Evolutionary conservation across 371 early-diverging fungal genomes (phyloP).

Genomic region (Mucor indicus): DNA sequence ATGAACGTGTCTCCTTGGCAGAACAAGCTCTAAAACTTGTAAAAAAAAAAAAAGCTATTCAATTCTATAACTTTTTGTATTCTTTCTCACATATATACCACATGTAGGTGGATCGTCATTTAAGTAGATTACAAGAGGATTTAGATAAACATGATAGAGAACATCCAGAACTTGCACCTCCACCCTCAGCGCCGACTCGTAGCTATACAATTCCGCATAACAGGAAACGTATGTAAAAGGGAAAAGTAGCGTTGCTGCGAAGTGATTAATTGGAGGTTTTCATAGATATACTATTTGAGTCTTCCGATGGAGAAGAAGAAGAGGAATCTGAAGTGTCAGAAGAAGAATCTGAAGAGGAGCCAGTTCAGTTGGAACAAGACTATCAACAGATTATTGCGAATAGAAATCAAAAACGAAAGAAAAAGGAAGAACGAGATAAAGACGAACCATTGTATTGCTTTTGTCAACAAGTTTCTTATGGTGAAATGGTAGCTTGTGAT

Average conservation of each 20-base stretch:
- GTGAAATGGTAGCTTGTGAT: conserved; percentile 97
- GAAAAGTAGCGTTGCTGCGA: neutral
- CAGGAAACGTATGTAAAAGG: conserved; percentile 10
- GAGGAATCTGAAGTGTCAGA: conserved; percentile 11
- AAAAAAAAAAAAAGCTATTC: conserved; percentile 2
- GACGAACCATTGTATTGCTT: conserved; percentile 92
- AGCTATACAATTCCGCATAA: conserved; percentile 20
- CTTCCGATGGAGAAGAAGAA: neutral
- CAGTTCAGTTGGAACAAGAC: conserved; percentile 6
- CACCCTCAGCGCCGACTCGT: conserved; percentile 4
- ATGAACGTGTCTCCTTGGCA: conserved; percentile 40
- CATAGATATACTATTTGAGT: no score
- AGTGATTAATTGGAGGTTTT: no score
- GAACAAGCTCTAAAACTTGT: conserved; percentile 45
- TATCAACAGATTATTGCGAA: conserved; percentile 21
- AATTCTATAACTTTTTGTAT: neutral
- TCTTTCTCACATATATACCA: neutral
- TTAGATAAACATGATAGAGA: conserved; percentile 32
- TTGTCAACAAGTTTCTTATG: conserved; percentile 94
- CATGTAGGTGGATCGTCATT: conserved; percentile 42
- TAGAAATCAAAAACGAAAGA: conserved; percentile 29
- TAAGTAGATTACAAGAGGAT: conserved; percentile 28
- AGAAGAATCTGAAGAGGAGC: conserved; percentile 5
- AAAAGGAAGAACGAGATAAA: conserved; percentile 30
- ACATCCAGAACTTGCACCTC: conserved; percentile 21